These are phyloP conservation scores for Trametes cinnabarina DNA, from an alignment of 768 basidiomycete species.

Conservation along the genomic window DNA sequence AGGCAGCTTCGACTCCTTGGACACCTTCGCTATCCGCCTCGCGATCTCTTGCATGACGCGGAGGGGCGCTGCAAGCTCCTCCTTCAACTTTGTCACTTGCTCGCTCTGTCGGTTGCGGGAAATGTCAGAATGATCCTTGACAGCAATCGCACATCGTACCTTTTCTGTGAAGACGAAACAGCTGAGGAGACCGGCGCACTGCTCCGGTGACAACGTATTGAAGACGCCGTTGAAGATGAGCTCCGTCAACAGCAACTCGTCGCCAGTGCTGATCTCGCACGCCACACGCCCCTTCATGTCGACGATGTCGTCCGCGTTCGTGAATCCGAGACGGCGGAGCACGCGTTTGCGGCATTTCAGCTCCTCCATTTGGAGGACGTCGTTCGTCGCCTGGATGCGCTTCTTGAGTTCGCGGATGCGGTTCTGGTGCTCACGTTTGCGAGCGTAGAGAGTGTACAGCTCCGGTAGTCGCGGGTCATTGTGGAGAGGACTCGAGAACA, in stretches of 20 bases:
- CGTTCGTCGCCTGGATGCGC: constrained; percentile 85
- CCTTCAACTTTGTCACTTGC: constrained; percentile 79
- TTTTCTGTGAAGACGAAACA: constrained; percentile 99
- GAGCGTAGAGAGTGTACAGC: constrained; percentile 75
- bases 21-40: constrained; percentile 93
- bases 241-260: constrained; percentile 94
- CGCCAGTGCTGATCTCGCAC: constrained; percentile 97
- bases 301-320: constrained; percentile 84
- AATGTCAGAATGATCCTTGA: background rate
- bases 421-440: constrained; percentile 69
- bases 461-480: constrained; percentile 75
- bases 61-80: constrained; percentile 90
- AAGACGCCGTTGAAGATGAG: constrained; percentile 97
- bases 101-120: constrained; percentile 61
- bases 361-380: constrained; percentile 93
- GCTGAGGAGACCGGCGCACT: constrained; percentile 90
- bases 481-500: constrained; percentile 78
- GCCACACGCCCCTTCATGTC: constrained; percentile 98
- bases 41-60: constrained; percentile 96
- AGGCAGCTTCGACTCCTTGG: constrained; percentile 87
- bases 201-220: constrained; percentile 85
- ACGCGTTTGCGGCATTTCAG: constrained; percentile 95
- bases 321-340: constrained; percentile 88
- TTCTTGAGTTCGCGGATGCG: constrained; percentile 78
- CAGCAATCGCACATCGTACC: constrained; percentile 41